Evolutionary conservation across 2,329 filamentous ascomycete species (phyloP), one percentile per base, ranked within the genome.

Genomic region (Fusarium sp.): DNA sequence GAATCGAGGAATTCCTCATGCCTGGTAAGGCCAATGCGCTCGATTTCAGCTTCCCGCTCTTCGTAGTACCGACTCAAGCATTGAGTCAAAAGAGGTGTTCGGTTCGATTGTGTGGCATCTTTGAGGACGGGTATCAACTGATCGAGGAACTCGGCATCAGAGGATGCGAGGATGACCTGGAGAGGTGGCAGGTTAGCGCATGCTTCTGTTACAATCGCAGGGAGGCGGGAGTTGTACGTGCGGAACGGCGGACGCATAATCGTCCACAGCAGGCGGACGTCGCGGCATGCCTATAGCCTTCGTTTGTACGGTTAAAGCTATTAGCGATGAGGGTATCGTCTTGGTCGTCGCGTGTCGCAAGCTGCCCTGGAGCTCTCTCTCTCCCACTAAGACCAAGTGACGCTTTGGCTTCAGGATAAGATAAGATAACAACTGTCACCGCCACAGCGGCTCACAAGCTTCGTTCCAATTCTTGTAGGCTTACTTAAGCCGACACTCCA

Each of bases 1-100:
- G 95, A 98, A 73, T 90, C 91, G 38, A 98, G 92, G 79, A 99
- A 99, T 78, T 98, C 96, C 79, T 98, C 95, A 79, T 99, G 96
- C 78, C 98, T 97, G 16, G 93, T 95, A 78, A 97, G 91, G 77
- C 96, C 97, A 77, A 98, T 97, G 28, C 90, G 90, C 83, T 99
- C 96, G 73, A 99, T 98, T 77, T 98, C 95, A 20, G 89, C 84
- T 81, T 99, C 96, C 68, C 95, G 92, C 51, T 96, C 93, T 75
- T 92, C 91, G 38, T 95, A 93, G 81, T 97, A 97, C 75, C 91
- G 91, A 18, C 71, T 78, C 30, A 84, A 87, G 68, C 93, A 93
- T 76, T 95, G 92, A 54, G 95, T 90, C 44, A 99, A 88, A 65
- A 91, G 90, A 42, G 87, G 87, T 12, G 91, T 92, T 78, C 93